Evolutionary conservation across 2,329 filamentous ascomycete species (phyloP).

Genomic region (Phaeophleospora eucalypticola): DNA sequence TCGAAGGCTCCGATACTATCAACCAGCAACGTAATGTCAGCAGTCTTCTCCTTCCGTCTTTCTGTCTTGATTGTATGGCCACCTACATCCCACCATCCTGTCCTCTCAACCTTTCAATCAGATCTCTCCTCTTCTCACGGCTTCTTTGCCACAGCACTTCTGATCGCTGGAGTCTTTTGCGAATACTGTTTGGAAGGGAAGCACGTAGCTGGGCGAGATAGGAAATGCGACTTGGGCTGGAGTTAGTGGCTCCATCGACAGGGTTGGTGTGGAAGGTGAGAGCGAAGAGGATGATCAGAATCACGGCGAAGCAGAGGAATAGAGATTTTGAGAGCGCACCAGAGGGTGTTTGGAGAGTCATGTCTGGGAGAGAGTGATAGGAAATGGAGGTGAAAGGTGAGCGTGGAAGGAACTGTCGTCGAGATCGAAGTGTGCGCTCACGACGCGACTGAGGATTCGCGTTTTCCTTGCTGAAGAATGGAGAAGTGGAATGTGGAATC

Average conservation of each 20-base stretch:
- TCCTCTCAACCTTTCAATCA: neutral
- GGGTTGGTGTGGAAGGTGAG: neutral
- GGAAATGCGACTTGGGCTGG: neutral
- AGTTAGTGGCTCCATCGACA: too few species aligned
- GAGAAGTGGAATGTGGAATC: too few species aligned
- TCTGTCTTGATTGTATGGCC: neutral
- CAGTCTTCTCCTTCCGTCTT: neutral
- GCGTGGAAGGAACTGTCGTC: too few species aligned
- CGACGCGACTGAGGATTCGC: too few species aligned
- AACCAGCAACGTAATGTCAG: neutral
- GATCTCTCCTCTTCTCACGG: neutral
- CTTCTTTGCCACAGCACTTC: neutral
- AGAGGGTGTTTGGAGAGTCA: too few species aligned
- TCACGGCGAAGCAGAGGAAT: neutral
- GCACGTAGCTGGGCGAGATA: neutral
- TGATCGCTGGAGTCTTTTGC: neutral
- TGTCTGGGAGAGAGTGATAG: too few species aligned
- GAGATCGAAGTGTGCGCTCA: too few species aligned
- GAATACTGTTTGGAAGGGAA: neutral
- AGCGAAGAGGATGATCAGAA: neutral
- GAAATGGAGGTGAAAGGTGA: too few species aligned
- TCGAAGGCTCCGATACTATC: neutral
- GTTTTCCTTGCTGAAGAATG: too few species aligned
- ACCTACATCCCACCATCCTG: neutral
- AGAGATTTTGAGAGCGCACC: neutral